Base-by-base conservation (phyloP, 2,329 filamentous ascomycete genomes). In the Claviceps pazoutovae region DNA sequence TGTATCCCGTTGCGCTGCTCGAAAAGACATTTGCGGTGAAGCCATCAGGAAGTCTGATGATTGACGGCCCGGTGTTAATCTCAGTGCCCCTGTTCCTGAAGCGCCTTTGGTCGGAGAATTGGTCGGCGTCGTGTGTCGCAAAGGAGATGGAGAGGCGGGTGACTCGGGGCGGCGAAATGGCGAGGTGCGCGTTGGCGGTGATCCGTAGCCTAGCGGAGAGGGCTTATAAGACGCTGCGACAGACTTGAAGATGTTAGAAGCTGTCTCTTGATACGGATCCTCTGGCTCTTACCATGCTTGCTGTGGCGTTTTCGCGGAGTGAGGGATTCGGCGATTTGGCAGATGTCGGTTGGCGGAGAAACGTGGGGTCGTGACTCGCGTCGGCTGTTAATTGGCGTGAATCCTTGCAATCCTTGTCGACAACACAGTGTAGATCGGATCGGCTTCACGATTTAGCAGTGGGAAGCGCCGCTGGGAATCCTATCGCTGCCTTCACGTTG, bases 151-250 rank as follows among this genome's bases (percentile, higher is more conserved):
- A 9, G 84, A 86, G 23, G 78, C 74, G 19, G 80, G 78, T 19
- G 79, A 80, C 58, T 80, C 78, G 50, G 78, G 73, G 58, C 80
- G 69, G 53, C 80, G 75, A 62, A 84, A 84, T 13, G 80, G 80
- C 49, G 80, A 84, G 61, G 71, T 76, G 64, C 86, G 80, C 17
- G 64, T 61, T 19, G 67, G 65, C 58, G 80, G 77, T 46, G 84
- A 83, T 57, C 82, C 82, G 68, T 84, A 86, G 54, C 83, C 83
- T 55, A 87, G 69, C 51, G 82, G 82, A 23, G 83, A 86, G 14
- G 83, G 82, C 65, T 86, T 86, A 67, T 84, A 87, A 53, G 78
- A 71, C 48, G 72, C 64, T 53, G 70, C 74, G 65, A 72, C 75
- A 64, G 72, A 75, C 80, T 77, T 62, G 49, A 54, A 43, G 52